Percentiles rank a stretch among this genome's conserved stretches.
Conservation (phyloP, 1,284 basidiomycete species). For the Omphalotus olearius region DNA sequence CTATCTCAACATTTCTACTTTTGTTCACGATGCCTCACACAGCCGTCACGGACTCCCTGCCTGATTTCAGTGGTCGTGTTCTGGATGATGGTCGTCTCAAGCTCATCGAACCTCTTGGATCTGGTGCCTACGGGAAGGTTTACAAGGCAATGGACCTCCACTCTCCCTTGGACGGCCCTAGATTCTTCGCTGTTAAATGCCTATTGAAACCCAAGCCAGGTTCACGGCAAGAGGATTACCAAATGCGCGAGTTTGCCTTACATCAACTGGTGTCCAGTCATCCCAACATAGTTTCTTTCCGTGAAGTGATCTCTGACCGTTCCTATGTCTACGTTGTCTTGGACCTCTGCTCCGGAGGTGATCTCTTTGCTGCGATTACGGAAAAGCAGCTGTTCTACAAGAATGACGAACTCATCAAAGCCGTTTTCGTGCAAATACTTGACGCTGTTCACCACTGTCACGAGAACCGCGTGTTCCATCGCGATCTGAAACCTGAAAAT, state of each 20-base stretch:
- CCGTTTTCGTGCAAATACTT: slow-evolving; percentile 65
- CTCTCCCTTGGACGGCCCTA: background rate
- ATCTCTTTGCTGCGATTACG: slow-evolving; percentile 60
- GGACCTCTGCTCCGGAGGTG: slow-evolving; percentile 55
- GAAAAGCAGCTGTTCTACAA: slow-evolving; percentile 37
- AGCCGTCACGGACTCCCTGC: slow-evolving; percentile 5
- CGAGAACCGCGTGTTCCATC: slow-evolving; percentile 10
- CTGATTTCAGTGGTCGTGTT: slow-evolving; percentile 9
- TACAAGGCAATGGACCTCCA: slow-evolving; percentile 15
- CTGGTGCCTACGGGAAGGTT: slow-evolving; percentile 15
- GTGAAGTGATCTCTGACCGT: slow-evolving; percentile 48
- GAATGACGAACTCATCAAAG: slow-evolving; percentile 53
- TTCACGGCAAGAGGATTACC: slow-evolving; percentile 10
- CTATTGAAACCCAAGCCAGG: slow-evolving; percentile 9
- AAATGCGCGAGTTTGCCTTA: slow-evolving; percentile 24
- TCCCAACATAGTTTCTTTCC: slow-evolving; percentile 61
- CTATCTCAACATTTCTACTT: slow-evolving; percentile 1
- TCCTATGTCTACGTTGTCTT: slow-evolving; percentile 33
- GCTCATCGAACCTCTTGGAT: slow-evolving; percentile 13
- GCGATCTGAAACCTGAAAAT: slow-evolving; percentile 15
- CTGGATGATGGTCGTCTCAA: slow-evolving; percentile 8
- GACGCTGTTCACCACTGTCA: slow-evolving; percentile 57
- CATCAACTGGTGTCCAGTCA: slow-evolving; percentile 57
- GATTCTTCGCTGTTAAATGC: slow-evolving; percentile 15
- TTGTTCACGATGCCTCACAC: slow-evolving; percentile 4